A percentile compares a stretch with the other conserved stretches of the same genome.
phyloP scores from a whole-genome alignment of 352 stramenopile genomes.

The Phytophthora aleatoria region DNA sequence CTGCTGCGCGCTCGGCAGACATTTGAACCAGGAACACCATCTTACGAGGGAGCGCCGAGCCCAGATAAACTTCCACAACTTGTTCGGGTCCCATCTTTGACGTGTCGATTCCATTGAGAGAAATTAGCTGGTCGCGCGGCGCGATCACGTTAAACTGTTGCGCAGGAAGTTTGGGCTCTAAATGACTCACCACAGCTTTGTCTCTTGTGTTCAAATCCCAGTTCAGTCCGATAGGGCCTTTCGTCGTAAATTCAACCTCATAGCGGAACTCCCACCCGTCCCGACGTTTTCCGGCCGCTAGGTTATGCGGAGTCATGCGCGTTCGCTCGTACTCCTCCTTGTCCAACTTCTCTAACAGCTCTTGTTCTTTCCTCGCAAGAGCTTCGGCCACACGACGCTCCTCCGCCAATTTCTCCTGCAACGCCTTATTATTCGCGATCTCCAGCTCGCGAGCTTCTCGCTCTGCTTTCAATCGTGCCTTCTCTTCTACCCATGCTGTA shows the following conservation, averaged over 20 bases:
- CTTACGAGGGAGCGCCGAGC: slow-evolving; percentile 43
- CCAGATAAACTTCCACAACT: slow-evolving; percentile 59
- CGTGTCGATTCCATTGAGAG: slow-evolving; percentile 71
- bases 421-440: slow-evolving; percentile 36
- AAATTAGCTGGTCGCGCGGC: slow-evolving; percentile 60
- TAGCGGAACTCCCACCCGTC: slow-evolving; percentile 71
- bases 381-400: slow-evolving; percentile 39
- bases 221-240: slow-evolving; percentile 67
- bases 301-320: slow-evolving; percentile 58
- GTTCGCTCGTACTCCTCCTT: slow-evolving; percentile 53
- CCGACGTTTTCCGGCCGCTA: slow-evolving; percentile 40
- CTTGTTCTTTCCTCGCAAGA: slow-evolving; percentile 37
- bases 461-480: slow-evolving; percentile 35
- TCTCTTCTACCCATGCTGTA: slow-evolving; percentile 39
- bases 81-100: slow-evolving; percentile 53
- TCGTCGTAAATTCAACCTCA: slow-evolving; percentile 58
- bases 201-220: slow-evolving; percentile 64
- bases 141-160: slow-evolving; percentile 55
- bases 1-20: slow-evolving; percentile 29
- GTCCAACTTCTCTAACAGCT: slow-evolving; percentile 41
- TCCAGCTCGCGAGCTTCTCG: slow-evolving; percentile 38
- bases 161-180: slow-evolving; percentile 58
- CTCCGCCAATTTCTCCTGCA: slow-evolving; percentile 40
- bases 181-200: slow-evolving; percentile 59
- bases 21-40: slow-evolving; percentile 58